Conservation (phyloP, 768 basidiomycete genomes). For the Pilatotrama ljubarskyi region DNA sequence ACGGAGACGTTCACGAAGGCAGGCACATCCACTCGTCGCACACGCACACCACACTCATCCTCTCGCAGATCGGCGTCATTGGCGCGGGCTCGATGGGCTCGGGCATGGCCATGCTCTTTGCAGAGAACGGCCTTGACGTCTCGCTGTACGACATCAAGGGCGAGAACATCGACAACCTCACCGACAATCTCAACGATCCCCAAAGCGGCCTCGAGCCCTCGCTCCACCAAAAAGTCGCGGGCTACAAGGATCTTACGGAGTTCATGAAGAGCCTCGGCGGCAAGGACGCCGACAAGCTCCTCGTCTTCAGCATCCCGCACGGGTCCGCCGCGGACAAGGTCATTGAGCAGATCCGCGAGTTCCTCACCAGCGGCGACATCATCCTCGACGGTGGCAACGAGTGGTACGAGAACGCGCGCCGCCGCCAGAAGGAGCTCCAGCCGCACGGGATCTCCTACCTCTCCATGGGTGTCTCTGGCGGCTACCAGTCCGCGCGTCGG, state of each 20-base stretch:
- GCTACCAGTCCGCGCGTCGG: slow-evolving; percentile 25
- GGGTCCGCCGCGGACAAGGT: slow-evolving; percentile 25
- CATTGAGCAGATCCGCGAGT: slow-evolving; percentile 7
- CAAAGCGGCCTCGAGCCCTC: slow-evolving; percentile 9
- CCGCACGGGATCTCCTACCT: slow-evolving; percentile 19
- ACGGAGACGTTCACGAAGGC: slow-evolving; percentile 6
- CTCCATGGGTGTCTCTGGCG: slow-evolving; percentile 26
- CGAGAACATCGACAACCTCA: slow-evolving; percentile 20
- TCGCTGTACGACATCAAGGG: slow-evolving; percentile 23
- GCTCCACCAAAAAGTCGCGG: slow-evolving; percentile 14
- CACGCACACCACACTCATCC: background rate
- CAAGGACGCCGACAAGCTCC: slow-evolving; percentile 17
- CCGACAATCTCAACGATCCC: background rate
- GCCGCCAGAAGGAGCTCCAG: slow-evolving; percentile 20
- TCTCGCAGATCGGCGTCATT: slow-evolving; percentile 23
- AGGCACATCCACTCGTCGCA: background rate
- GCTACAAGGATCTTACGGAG: slow-evolving; percentile 21
- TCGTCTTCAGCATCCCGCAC: slow-evolving; percentile 29
- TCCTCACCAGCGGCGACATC: slow-evolving; percentile 24
- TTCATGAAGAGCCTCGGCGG: slow-evolving; percentile 24
- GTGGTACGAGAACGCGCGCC: slow-evolving; percentile 23
- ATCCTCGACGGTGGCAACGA: slow-evolving; percentile 29
- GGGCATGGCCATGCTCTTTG: slow-evolving; percentile 28
- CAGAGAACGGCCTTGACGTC: slow-evolving; percentile 24
- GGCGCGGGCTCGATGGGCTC: slow-evolving; percentile 30